phyloP scores from a whole-genome alignment of 768 basidiomycete species.

The Boletus reticuloceps region DNA sequence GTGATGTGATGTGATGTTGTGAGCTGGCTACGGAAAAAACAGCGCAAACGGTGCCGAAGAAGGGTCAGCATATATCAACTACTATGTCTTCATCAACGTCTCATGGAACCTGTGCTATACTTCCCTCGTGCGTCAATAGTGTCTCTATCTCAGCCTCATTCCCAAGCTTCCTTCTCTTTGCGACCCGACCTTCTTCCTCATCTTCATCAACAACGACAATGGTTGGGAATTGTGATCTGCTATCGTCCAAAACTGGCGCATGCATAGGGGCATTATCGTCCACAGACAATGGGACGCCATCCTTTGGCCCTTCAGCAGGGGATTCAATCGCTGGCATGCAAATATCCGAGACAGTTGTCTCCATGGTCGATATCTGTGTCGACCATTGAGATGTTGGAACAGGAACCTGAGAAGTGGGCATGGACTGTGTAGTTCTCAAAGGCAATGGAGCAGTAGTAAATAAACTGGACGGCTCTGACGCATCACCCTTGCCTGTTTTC shows the following conservation, averaged over 20 bases:
- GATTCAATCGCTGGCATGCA: background rate
- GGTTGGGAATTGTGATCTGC: conserved; percentile 46
- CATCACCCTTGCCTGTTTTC: conserved; percentile 37
- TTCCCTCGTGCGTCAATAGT: background rate
- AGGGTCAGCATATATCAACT: conserved; percentile 25
- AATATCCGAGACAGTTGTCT: conserved; percentile 12
- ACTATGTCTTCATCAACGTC: conserved; percentile 28
- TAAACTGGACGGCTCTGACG: conserved; percentile 28
- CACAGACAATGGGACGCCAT: conserved; percentile 17
- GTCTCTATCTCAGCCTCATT: background rate
- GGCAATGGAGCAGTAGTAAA: conserved; percentile 48
- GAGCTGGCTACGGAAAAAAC: conserved; percentile 4
- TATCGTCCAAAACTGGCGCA: conserved; percentile 28
- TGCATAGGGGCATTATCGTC: conserved; percentile 29
- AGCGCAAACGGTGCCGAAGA: background rate
- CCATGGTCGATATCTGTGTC: background rate
- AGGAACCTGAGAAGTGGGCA: background rate
- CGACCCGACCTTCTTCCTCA: conserved; percentile 46
- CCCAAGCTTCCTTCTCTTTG: conserved; percentile 50
- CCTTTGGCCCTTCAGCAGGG: conserved; percentile 9
- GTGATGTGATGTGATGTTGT: conserved; percentile 8
- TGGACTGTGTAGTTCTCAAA: conserved; percentile 17
- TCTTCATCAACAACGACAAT: conserved; percentile 57
- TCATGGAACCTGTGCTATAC: conserved; percentile 3
- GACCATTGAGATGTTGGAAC: background rate